Base-by-base conservation (phyloP, 495 filamentous ascomycete genomes). In the Penicillium lividum region DNA sequence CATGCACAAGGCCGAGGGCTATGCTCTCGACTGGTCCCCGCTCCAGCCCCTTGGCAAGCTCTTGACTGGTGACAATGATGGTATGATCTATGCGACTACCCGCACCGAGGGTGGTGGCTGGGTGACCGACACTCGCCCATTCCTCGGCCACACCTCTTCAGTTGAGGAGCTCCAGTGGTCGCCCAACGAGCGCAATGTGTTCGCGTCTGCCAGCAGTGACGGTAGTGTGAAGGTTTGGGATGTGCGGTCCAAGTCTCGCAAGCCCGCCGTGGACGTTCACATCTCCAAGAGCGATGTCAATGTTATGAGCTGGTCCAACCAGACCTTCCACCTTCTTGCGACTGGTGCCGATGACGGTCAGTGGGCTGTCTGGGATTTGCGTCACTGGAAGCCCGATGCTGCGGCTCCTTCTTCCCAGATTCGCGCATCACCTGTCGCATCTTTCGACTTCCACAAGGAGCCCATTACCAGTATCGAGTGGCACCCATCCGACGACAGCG, bases 141-240 rank as follows among this genome's bases (percentile, higher is more conserved):
- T 93, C 72, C 85, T 81, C 11, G 92, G 91, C 28, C 94, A 98
- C 77, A 81, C 81, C 4, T 86, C 87, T 45, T 92, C 89, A 42
- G 85, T 98, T 18, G 94, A 98, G 75, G 94, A 98, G 67, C 77
- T 98, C 33, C 94, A 97, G 68, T 98, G 94, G 94, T 93, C 89
- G 25, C 94, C 94, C 0, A 89, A 86, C 49, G 94, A 98, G 76
- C 83, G 82, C 48, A 91, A 91, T 58, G 93, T 98, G 11, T 97
- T 98, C 65, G 90, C 93, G 0, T 96, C 92, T 5, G 93, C 91
- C 8, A 92, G 92, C 40, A 91, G 87, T 66, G 94, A 98, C 71
- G 93, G 94, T 46, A 95, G 90, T 3, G 89, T 98, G 60, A 92
- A 93, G 67, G 86, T 98, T 34, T 98, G 93, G 89, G 94, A 98